Evolutionary conservation across 495 filamentous ascomycete species (phyloP), one percentile per base, ranked within the genome.

Genomic region (Penicillium goetzii): DNA sequence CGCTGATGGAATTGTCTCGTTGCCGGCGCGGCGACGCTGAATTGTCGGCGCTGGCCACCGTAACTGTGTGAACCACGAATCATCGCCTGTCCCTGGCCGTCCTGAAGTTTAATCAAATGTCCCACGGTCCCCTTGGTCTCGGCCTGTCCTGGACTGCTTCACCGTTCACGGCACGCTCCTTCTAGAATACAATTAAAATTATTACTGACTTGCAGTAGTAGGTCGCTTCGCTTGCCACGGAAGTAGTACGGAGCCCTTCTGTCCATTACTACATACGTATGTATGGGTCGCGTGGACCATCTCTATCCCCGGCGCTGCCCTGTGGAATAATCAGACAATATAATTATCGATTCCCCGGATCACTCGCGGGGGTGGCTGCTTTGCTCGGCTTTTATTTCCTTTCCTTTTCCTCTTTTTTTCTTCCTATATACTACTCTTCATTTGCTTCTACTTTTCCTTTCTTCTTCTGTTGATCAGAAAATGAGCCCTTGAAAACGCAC

Each of bases 341-440:
- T 32, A 54, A 51, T 67, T 63, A 55, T 60, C 41, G 43, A 51
- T 53, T 28, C 52, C 55, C 59, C 26, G 19, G 51, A 57, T 60
- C 40, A 36, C 51, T 52, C 28, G 60, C 64, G 56, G 51, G 64
- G 58, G 30, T 64, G 51, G 36, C 36, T 26, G 33, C 55, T 17
- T 36, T 52, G 23, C 6, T 10, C 51, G 41, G 15, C 23, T 43
- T 47, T 36, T 45, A 23, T 54, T 54, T 54, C 52, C 52, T 3
- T 40, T 58, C n/a, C n/a, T n/a, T n/a, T n/a, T n/a, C n/a, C 61
- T 30, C n/a, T 58, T 41, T 7, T 50, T 50, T 43, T 23, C 11
- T 49, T 19, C 32, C 17, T 25, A 14, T 33, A 11, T 41, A 38
- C 26, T 40, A 36, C 10, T 51, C 33, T 50, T 12, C n/a, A 9